These are phyloP conservation scores for Entomortierella lignicola DNA, from an alignment of 192 early-diverging fungal genomes.

Conservation along the genomic window DNA sequence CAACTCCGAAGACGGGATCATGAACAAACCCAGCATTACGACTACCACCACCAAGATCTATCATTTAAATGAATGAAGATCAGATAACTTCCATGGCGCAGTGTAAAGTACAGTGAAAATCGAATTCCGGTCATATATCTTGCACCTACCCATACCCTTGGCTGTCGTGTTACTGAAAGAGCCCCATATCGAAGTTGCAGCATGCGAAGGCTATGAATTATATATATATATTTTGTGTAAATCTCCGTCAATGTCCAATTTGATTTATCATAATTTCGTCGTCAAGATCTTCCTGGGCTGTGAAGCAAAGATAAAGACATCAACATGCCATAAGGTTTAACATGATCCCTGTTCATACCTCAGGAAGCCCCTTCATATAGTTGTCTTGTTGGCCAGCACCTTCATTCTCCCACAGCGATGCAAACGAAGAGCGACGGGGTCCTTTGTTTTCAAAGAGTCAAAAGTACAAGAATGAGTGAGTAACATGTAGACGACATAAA, in stretches of 20 bases:
- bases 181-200: slow-evolving; percentile 50
- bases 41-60: slow-evolving; percentile 38
- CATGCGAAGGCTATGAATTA: slow-evolving; percentile 41
- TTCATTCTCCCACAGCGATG: slow-evolving; percentile 47
- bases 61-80: background rate
- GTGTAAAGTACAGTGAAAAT: background rate
- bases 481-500: no score
- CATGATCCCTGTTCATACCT: slow-evolving; percentile 15
- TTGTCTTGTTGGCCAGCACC: slow-evolving; percentile 20
- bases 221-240: no score
- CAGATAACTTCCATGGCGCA: no score
- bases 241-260: background rate
- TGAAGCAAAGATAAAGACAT: background rate
- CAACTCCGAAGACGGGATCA: slow-evolving; percentile 39
- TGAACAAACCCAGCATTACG: slow-evolving; percentile 27
- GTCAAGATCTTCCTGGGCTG: background rate
- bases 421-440: slow-evolving; percentile 46
- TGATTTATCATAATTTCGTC: background rate
- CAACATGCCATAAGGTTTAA: background rate
- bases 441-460: slow-evolving; percentile 10
- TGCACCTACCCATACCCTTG: slow-evolving; percentile 36
- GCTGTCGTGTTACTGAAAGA: slow-evolving; percentile 42
- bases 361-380: slow-evolving; percentile 50
- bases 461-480: no score
- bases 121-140: background rate